Conservation (phyloP, 805 yeast species). For the Brettanomyces sp. region DNA sequence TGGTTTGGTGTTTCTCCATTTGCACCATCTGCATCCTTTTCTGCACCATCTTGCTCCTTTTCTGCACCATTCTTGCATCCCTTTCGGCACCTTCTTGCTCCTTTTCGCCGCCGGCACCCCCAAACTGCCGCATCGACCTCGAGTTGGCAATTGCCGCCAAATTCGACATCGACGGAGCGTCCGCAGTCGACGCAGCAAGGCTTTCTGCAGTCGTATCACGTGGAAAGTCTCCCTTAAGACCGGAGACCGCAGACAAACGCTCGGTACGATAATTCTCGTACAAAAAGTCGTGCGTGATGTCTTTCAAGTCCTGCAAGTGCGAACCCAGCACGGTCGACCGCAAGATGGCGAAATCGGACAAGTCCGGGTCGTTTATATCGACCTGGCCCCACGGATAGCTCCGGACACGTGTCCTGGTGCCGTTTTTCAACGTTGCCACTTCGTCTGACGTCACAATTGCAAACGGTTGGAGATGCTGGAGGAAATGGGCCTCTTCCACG, state of each 20-base stretch:
- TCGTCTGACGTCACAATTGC: constrained; percentile 62
- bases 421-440: constrained; percentile 37
- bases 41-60: neutral
- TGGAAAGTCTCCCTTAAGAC: constrained; percentile 24
- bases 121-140: constrained; percentile 18
- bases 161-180: constrained; percentile 52
- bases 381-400: constrained; percentile 71
- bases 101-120: neutral
- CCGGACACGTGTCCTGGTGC: constrained; percentile 47
- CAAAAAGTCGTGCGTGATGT: constrained; percentile 54
- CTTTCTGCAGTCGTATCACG: constrained; percentile 7
- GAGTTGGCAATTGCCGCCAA: constrained; percentile 42
- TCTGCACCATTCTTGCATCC: constrained; percentile 1
- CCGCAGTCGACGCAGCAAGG: constrained; percentile 8
- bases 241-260: constrained; percentile 46
- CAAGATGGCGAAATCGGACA: constrained; percentile 45
- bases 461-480: constrained; percentile 65
- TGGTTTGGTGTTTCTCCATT: too few species aligned
- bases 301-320: constrained; percentile 56
- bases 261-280: constrained; percentile 62
- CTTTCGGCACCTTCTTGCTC: neutral
- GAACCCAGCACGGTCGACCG: constrained; percentile 49
- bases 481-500: constrained; percentile 55
- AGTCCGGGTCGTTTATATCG: constrained; percentile 42
- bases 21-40: constrained; percentile 1